These are phyloP conservation scores for Candida morakotiae DNA, from an alignment of 805 yeast genomes.

Conservation along the genomic window DNA sequence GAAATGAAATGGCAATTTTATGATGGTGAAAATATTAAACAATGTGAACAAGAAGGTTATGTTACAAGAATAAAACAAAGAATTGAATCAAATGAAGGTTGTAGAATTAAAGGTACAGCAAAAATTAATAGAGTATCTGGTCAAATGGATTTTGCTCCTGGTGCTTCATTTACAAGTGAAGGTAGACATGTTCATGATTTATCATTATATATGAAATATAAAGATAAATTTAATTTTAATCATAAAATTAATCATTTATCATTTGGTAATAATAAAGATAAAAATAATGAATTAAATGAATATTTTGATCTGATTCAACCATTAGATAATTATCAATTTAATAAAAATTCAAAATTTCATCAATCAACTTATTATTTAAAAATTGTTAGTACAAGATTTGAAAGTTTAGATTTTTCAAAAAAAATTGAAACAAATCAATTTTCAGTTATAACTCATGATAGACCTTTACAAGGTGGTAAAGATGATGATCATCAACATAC, in stretches of 20 bases:
- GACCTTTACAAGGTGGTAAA: slow-evolving; percentile 81
- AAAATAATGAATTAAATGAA: slow-evolving; percentile 15
- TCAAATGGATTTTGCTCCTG: slow-evolving; percentile 94
- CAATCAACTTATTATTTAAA: slow-evolving; percentile 76
- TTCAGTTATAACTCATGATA: slow-evolving; percentile 80
- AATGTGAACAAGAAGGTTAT: slow-evolving; percentile 88
- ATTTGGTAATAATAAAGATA: slow-evolving; percentile 54
- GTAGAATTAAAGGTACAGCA: slow-evolving; percentile 78
- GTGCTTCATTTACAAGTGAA: slow-evolving; percentile 59
- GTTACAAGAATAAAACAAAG: slow-evolving; percentile 57
- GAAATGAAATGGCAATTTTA: slow-evolving; percentile 79
- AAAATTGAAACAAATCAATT: slow-evolving; percentile 81
- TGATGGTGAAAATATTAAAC: slow-evolving; percentile 83
- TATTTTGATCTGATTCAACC: slow-evolving; percentile 51
- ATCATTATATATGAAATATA: slow-evolving; percentile 58
- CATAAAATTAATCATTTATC: slow-evolving; percentile 78
- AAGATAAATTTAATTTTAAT: slow-evolving; percentile 62
- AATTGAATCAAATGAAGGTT: slow-evolving; percentile 66
- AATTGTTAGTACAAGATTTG: slow-evolving; percentile 87
- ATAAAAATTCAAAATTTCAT: slow-evolving; percentile 49
- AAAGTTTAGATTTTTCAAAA: slow-evolving; percentile 49
- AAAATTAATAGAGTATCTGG: slow-evolving; percentile 84
- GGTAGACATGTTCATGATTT: slow-evolving; percentile 81
- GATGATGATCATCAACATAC: slow-evolving; percentile 92
- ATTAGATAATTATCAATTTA: slow-evolving; percentile 49